Percentiles rank a stretch among this genome's conserved stretches.
Evolutionary conservation across 176 grass and related monocot species (phyloP).

Genomic region (Metroxylon sagu): DNA sequence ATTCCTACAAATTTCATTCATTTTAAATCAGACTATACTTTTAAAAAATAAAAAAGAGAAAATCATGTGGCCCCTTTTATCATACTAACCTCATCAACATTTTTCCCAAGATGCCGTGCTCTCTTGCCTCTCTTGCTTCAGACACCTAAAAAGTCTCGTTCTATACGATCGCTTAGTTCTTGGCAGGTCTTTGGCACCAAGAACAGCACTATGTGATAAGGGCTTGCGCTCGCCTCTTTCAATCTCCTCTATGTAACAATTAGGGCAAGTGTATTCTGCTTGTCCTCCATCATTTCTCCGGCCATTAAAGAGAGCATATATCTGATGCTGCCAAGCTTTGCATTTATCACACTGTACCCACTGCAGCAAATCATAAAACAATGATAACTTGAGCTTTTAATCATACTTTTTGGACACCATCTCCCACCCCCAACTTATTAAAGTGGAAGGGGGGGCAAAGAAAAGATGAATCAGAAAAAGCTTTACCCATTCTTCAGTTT

Average conservation of each 20-base stretch:
- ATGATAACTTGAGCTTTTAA: neutral
- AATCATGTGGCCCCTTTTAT: conserved; percentile 3
- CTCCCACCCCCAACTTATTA: too few species aligned
- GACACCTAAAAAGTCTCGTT: conserved; percentile 69
- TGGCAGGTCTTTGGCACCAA: conserved; percentile 96
- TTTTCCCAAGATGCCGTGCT: conserved; percentile 55
- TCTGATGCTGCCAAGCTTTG: conserved; percentile 98
- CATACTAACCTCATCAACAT: conserved; percentile 66
- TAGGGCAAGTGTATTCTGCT: conserved; percentile 96
- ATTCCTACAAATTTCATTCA: too few species aligned
- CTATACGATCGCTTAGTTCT: conserved; percentile 95
- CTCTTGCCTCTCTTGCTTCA: conserved; percentile 73
- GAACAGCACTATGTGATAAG: conserved; percentile 91
- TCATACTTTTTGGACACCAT: too few species aligned
- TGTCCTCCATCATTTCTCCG: conserved; percentile 94
- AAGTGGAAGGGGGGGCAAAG: too few species aligned
- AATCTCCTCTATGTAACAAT: conserved; percentile 83
- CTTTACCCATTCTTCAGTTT: conserved; percentile 98
- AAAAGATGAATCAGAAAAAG: conserved; percentile 17
- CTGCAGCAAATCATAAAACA: conserved; percentile 35
- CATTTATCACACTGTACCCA: conserved; percentile 99
- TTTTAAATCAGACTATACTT: too few species aligned
- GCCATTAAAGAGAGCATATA: conserved; percentile 93
- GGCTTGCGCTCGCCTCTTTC: conserved; percentile 72
- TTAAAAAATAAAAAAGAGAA: neutral